Percentiles rank a stretch among this genome's conserved stretches.
Conservation (phyloP, 1,139 yeast genomes). For the Candida labiduridarum region DNA sequence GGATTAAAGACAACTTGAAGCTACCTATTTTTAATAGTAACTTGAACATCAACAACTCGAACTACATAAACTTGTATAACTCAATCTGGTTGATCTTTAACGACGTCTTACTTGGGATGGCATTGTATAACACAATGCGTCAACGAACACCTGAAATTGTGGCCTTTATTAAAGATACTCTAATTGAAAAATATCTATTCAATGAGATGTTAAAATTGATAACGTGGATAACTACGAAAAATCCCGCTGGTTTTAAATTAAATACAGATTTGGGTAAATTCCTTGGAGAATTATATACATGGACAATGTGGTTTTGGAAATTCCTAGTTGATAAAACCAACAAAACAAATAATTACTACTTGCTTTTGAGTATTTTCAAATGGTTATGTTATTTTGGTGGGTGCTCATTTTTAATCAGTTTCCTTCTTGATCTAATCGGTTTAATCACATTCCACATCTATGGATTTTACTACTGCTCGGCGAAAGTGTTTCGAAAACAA, state of each 20-base stretch:
- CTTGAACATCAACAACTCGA: slow-evolving; percentile 55
- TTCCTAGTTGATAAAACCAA: neutral
- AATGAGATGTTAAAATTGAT: slow-evolving; percentile 50
- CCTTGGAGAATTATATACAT: slow-evolving; percentile 80
- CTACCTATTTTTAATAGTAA: slow-evolving; percentile 42
- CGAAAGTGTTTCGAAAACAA: slow-evolving; percentile 80
- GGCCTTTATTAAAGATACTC: slow-evolving; percentile 31
- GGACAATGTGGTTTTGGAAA: slow-evolving; percentile 82
- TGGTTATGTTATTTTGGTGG: slow-evolving; percentile 55
- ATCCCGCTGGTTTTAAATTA: slow-evolving; percentile 94
- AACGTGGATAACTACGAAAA: slow-evolving; percentile 71
- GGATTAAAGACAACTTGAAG: slow-evolving; percentile 27
- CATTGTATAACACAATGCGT: slow-evolving; percentile 53
- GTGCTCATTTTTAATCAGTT: slow-evolving; percentile 67
- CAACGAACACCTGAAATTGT: slow-evolving; percentile 44
- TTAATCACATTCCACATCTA: slow-evolving; percentile 71
- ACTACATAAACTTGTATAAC: slow-evolving; percentile 86
- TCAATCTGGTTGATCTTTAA: slow-evolving; percentile 85
- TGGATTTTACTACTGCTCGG: slow-evolving; percentile 76
- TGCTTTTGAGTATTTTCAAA: slow-evolving; percentile 15
- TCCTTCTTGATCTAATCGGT: slow-evolving; percentile 64
- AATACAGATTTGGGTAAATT: slow-evolving; percentile 86
- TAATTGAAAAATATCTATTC: slow-evolving; percentile 38
- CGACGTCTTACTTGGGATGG: slow-evolving; percentile 75
- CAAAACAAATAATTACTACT: neutral